These are phyloP conservation scores for Phytopythium delawarense DNA, from an alignment of 352 stramenopile genomes.

Conservation along the genomic window DNA sequence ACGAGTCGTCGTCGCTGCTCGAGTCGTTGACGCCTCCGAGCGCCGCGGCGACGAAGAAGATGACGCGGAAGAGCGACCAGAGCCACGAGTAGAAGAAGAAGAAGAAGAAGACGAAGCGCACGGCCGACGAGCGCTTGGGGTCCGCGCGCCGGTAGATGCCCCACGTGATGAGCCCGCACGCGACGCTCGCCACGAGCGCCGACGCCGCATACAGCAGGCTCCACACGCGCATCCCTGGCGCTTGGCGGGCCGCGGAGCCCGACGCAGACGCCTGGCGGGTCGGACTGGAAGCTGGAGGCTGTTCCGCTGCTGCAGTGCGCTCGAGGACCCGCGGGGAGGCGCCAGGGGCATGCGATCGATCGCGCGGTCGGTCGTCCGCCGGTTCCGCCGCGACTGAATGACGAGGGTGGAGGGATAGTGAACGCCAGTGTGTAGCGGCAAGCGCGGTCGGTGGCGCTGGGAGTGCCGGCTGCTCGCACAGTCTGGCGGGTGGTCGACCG, in stretches of 20 bases:
- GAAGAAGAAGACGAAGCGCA: constrained; percentile 47
- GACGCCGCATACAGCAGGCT: constrained; percentile 41
- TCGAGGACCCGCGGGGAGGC: not conserved
- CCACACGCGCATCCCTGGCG: constrained; percentile 28
- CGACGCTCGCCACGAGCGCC: constrained; percentile 29
- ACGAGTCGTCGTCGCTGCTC: constrained; percentile 5
- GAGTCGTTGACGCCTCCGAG: constrained; percentile 11
- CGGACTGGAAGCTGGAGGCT: too few species aligned
- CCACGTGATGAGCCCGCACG: constrained; percentile 32
- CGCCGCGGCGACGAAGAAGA: constrained; percentile 43
- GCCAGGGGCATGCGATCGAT: not conserved
- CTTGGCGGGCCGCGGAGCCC: not conserved
- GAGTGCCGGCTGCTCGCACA: not conserved
- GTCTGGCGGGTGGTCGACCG: not conserved
- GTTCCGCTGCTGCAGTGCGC: not conserved
- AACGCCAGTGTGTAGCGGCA: too few species aligned
- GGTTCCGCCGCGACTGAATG: not conserved
- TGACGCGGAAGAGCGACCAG: constrained; percentile 45
- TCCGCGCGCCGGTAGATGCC: constrained; percentile 33
- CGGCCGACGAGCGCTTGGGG: constrained; percentile 28
- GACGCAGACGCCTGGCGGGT: too few species aligned
- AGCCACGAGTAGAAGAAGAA: constrained; percentile 63
- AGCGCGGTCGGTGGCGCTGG: too few species aligned
- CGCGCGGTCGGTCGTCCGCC: not conserved
- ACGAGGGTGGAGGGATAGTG: too few species aligned